Evolutionary conservation across 768 basidiomycete genomes (phyloP), one percentile per base, ranked within the genome.

Genomic region (Tephrocybe rancida): DNA sequence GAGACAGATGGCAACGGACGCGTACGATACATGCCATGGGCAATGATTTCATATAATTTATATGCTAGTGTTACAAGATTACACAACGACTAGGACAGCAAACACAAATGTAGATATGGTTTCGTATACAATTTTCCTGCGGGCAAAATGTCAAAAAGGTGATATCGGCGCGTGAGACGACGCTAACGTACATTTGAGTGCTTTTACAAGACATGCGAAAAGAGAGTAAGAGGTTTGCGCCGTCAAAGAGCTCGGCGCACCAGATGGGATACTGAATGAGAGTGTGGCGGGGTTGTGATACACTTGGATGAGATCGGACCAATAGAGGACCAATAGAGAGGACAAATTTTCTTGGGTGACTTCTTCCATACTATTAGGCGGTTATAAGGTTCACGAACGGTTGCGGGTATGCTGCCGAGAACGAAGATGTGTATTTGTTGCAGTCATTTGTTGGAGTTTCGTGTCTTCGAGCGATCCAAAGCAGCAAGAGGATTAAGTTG

Each of bases 381-480:
- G 46, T 50, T 56, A 58, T 58, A 58, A 50, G 56, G 35, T 66
- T 62, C 67, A 65, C 62, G 62, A 64, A 67, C 66, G 63, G 63
- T 67, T 72, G 73, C 65, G 64, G 73, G 72, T 77, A 77, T 76
- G 43, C 50, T 68, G 69, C 62, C 57, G 66, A 61, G 62, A 67
- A 68, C 56, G 54, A 60, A 35, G 21, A 18, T 13, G 32, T 37
- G 45, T 24, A 39, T 18, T 22, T 18, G 44, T 51, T 27, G 43
- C 35, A 48, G 18, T 26, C 30, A 35, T 47, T 35, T 51, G 42
- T 44, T 50, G 11, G 57, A 54, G 41, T 44, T 57, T 49, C 51
- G 25, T 53, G 27, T 32, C 52, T 48, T 30, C 43, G 57, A 52
- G 41, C 51, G 46, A 38, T 30, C 5, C 18, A 18, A 19, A 18